phyloP scores from a whole-genome alignment of 176 grass and related monocot genomes.

The Rhynchospora pubera region DNA sequence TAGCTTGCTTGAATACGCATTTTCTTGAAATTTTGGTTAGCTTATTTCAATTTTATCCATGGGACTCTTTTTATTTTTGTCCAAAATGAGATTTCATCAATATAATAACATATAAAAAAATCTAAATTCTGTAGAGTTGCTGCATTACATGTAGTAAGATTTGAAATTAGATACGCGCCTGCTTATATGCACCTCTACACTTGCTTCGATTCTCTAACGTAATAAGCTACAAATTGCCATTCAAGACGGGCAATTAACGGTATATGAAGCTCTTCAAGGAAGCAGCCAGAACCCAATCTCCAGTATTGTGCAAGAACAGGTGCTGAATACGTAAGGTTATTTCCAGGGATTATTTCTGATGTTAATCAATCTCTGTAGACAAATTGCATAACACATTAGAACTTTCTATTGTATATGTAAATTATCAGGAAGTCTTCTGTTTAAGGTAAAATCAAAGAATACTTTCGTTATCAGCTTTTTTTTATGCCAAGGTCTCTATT shows the following conservation, averaged over 20 bases:
- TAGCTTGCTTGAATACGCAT: background rate
- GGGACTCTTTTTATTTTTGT: background rate
- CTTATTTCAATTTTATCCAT: constrained; percentile 7
- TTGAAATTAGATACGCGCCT: background rate
- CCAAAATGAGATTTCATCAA: background rate
- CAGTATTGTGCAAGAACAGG: too few relatives aligned
- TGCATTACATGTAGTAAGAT: background rate
- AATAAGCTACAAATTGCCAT: too few relatives aligned
- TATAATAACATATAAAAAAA: background rate
- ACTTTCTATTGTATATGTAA: background rate
- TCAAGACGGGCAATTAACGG: too few relatives aligned
- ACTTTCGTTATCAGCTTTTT: background rate
- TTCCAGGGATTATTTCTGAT: too few relatives aligned
- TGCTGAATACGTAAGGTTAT: too few relatives aligned
- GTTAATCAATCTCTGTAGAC: background rate
- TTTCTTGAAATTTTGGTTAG: background rate
- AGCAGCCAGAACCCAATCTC: too few relatives aligned
- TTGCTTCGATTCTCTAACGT: too few relatives aligned
- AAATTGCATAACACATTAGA: background rate
- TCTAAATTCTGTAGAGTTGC: background rate
- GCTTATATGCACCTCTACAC: too few relatives aligned
- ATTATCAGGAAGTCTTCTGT: background rate
- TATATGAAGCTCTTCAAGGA: too few relatives aligned
- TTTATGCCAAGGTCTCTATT: background rate
- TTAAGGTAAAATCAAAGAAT: background rate